phyloP scores from a whole-genome alignment of 2,329 filamentous ascomycete genomes.

The Corinectria fuckeliana region DNA sequence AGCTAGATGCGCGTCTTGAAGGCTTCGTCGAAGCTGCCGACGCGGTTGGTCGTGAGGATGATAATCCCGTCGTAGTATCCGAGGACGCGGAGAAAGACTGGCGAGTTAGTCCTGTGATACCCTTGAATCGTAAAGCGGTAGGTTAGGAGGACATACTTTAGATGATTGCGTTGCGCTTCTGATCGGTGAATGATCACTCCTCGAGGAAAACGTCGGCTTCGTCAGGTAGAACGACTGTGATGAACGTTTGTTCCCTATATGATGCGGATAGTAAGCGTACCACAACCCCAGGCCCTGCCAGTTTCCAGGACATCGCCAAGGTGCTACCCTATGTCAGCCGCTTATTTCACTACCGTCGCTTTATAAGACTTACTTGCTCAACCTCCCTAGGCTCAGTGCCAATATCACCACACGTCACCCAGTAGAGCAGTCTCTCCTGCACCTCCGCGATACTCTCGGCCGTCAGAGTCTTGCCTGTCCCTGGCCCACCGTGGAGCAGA shows the following conservation, averaged over 20 bases:
- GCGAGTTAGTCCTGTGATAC: background rate
- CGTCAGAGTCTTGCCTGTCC: slow-evolving; percentile 21
- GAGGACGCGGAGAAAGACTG: slow-evolving; percentile 49
- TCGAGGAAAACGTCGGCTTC: slow-evolving; percentile 21
- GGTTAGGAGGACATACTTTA: background rate
- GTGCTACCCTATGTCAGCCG: slow-evolving; percentile 12
- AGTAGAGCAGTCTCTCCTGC: slow-evolving; percentile 24
- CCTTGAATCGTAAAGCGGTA: too few species aligned
- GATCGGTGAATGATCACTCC: slow-evolving; percentile 10
- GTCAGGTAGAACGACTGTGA: slow-evolving; percentile 5
- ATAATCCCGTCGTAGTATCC: slow-evolving; percentile 52
- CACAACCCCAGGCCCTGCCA: slow-evolving; percentile 25
- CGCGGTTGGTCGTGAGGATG: slow-evolving; percentile 54
- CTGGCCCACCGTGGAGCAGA: slow-evolving; percentile 6
- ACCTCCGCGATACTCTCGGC: slow-evolving; percentile 26
- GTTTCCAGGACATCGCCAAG: slow-evolving; percentile 21
- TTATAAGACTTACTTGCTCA: slow-evolving; percentile 4
- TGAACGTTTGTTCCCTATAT: background rate
- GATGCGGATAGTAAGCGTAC: background rate
- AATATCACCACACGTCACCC: slow-evolving; percentile 28
- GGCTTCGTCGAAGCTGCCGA: slow-evolving; percentile 53
- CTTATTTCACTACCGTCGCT: fast-evolving
- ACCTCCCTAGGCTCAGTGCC: slow-evolving; percentile 24
- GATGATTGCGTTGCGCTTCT: slow-evolving; percentile 16
- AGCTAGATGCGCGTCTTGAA: slow-evolving; percentile 49